Base-by-base conservation (phyloP, 495 filamentous ascomycete species). In the Penicillium subrubescens region DNA sequence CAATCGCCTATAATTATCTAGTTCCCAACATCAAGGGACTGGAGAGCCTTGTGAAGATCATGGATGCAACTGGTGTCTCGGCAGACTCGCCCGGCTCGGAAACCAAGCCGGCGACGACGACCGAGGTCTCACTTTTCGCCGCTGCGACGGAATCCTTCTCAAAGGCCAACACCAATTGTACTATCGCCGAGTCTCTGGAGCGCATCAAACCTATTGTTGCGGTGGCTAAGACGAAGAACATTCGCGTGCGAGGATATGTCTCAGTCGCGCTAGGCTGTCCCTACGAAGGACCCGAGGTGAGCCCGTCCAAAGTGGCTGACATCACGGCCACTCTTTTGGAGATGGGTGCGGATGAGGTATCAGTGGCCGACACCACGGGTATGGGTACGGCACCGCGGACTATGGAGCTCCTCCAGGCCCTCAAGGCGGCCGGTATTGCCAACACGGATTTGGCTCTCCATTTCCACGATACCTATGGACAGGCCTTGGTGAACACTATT, bases 401-500 rank as follows among this genome's bases (percentile, higher is more conserved):
- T 0, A 81, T 85, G 68, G 85, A 88, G 70, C 82, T 96, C 44
- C 76, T 96, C 61, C 80, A 83, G 59, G 87, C 91, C 21, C 81
- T 97, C 70, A 81, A 83, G 25, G 87, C 88, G 5, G 91, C 92
- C 5, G 92, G 93, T 0, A 88, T 98, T 52, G 82, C 88, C 48
- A 89, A 84, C 39, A 88, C 90, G 67, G 93, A 96, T 68, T 68
- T 99, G 2, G 94, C 94, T 2, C 87, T 96, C 75, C 95, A 99
- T 71, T 97, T 97, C 72, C 95, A 98, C 66, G 93, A 99, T 70
- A 99, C 96, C 5, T 99, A 96, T 75, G 96, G 94, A 11, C 91
- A 95, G 79, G 96, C 96, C 8, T 80, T 98, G 59, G 91, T 97
- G 33, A 97, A 99, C 71, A 90, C 90, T 0, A 85, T 93, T 5